Base-by-base conservation (phyloP, 371 early-diverging fungal species). In the Mucor sp. region DNA sequence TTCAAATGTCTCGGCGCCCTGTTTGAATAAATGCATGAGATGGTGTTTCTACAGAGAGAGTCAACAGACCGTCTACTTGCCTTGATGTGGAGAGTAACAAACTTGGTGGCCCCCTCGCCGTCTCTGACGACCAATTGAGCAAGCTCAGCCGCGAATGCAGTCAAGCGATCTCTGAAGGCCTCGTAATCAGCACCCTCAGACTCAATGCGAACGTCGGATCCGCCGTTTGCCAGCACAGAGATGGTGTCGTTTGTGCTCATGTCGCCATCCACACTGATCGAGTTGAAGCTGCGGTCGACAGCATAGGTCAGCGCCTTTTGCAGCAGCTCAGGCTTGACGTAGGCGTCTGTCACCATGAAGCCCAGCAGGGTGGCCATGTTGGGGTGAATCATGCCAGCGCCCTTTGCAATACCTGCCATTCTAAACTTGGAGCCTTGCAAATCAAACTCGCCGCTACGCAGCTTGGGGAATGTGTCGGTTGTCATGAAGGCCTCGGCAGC, bases 41-140 rank as follows among this genome's bases (percentile, higher is more conserved):
- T 30, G 30, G 30, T 4, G 6, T 30, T 30, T 30, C 30, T 30
- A n/a, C n/a, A n/a, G n/a, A n/a, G n/a, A n/a, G n/a, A n/a, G n/a
- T n/a, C n/a, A n/a, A n/a, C n/a, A n/a, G n/a, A n/a, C n/a, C n/a
- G n/a, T 30, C 30, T 33, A 7, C 69, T 68, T 80, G 90, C 93
- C 83, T 88, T 87, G 41, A 97, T 91, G 30, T 89, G 85, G 19
- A 97, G 86, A n/a, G 94, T 94, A 41, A 97, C 89, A 79, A 97
- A 97, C 80, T 97, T 97, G 60, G 98, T 98, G 1, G 97, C 97
- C 0, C 98, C 98, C 81, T 98, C 98, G 35, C 97, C 98, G 80
- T 97, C 98, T 62, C 95, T 78, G 11, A 96, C 96, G 9, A 97
- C 91, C 19, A 96, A 84, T 67, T 93, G 85, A 7, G 96, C 94